Conservation (phyloP, 1,139 yeast genomes). For the Candida sanyaensis region DNA sequence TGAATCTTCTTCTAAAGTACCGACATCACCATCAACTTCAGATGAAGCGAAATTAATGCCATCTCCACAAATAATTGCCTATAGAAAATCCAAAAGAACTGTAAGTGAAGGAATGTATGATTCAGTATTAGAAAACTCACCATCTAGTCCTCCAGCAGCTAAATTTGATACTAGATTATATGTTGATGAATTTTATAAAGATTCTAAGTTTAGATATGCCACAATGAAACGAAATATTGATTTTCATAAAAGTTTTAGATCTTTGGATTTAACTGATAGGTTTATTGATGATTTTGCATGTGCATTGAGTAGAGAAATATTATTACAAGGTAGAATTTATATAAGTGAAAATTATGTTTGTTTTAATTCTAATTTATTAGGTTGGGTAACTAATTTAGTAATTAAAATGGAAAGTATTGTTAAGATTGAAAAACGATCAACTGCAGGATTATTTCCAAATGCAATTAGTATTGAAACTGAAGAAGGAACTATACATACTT, state of each 20-base stretch:
- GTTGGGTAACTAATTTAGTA: slow-evolving; percentile 86
- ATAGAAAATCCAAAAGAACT: slow-evolving; percentile 42
- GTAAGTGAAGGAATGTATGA: slow-evolving; percentile 34
- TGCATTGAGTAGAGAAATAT: slow-evolving; percentile 83
- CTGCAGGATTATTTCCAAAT: slow-evolving; percentile 91
- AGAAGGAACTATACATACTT: slow-evolving; percentile 61
- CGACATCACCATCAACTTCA: slow-evolving; percentile 3
- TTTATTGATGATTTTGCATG: slow-evolving; percentile 85
- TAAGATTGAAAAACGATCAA: slow-evolving; percentile 73
- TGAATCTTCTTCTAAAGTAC: slow-evolving; percentile 6
- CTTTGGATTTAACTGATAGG: slow-evolving; percentile 69
- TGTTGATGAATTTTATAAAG: slow-evolving; percentile 37
- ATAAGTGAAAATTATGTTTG: slow-evolving; percentile 80
- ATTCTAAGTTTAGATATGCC: slow-evolving; percentile 54
- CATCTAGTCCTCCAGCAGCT: slow-evolving; percentile 20
- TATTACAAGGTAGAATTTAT: slow-evolving; percentile 89
- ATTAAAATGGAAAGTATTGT: slow-evolving; percentile 73
- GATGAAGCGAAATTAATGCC: slow-evolving; percentile 9
- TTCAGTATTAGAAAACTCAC: slow-evolving; percentile 16
- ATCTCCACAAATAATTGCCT: slow-evolving; percentile 52
- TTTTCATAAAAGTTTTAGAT: slow-evolving; percentile 73
- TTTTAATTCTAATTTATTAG: slow-evolving; percentile 88
- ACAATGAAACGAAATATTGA: slow-evolving; percentile 71
- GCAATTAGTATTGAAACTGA: slow-evolving; percentile 78
- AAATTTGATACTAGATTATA: slow-evolving; percentile 37